phyloP scores from a whole-genome alignment of 164 flowering plant species.

The Umbilicus rupestris region DNA sequence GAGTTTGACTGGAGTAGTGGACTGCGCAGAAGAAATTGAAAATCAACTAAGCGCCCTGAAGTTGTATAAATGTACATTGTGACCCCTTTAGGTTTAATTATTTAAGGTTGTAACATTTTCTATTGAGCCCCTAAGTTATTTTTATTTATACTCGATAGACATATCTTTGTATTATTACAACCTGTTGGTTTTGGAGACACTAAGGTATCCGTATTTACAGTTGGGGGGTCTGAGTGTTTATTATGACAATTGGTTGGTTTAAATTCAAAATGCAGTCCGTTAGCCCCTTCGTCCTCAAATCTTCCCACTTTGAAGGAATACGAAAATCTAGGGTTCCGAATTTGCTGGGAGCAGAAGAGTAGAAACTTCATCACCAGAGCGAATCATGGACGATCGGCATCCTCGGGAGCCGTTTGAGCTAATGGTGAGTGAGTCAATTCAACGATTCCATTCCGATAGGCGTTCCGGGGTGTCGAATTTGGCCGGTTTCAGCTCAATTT shows the following conservation, averaged over 20 bases:
- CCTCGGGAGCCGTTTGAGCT: constrained; percentile 7
- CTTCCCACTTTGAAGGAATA: constrained; percentile 9
- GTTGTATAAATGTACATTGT: too few relatives aligned
- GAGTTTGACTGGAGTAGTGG: too few relatives aligned
- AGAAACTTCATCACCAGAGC: background rate
- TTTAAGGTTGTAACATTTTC: too few relatives aligned
- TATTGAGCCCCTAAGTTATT: too few relatives aligned
- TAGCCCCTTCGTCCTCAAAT: constrained; percentile 10
- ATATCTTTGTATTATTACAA: too few relatives aligned
- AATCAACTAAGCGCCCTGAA: too few relatives aligned
- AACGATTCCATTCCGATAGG: constrained; percentile 14
- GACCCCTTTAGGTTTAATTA: too few relatives aligned
- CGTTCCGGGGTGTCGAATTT: constrained; percentile 16
- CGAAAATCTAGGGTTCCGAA: background rate
- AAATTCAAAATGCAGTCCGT: constrained; percentile 11
- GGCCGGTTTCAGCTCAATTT: constrained; percentile 17
- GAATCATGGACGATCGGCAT: background rate
- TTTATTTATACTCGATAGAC: too few relatives aligned
- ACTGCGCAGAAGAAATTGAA: too few relatives aligned
- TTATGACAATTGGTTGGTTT: background rate
- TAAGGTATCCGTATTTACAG: too few relatives aligned
- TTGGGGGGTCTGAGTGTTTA: too few relatives aligned
- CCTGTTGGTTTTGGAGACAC: too few relatives aligned
- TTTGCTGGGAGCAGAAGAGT: background rate
- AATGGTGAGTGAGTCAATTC: constrained; percentile 18